Base-by-base conservation (phyloP, 2,329 filamentous ascomycete genomes). In the Phaeosphaeriaceae sp. region DNA sequence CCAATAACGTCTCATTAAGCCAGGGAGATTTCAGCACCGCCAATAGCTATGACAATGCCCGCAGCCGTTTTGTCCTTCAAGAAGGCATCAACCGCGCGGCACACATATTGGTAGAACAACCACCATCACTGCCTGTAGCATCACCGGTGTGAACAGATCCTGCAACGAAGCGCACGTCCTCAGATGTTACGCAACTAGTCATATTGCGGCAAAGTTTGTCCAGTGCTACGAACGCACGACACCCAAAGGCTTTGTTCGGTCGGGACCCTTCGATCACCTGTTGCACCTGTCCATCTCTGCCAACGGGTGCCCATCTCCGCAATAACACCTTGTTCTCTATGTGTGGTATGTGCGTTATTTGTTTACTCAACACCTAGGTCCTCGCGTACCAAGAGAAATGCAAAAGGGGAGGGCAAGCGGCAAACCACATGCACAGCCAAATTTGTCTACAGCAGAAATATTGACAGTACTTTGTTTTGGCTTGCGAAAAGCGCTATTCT, bases 1-100 rank as follows among this genome's bases (percentile, higher is more conserved):
- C 44, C 36, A 51, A 48, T 40, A 54, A 21, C 47, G 25, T 21
- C 36, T 49, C 47, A 50, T 40, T 50, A 42, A 20, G 22, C 7
- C 11, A 41, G 20, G 19, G 48, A 50, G 19, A 50, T 22, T 24
- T 24, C n/a, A 15, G 31, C 33, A 27, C 48, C 48, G 20, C 48
- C 21, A 50, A 40, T 50, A 19, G 36, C 46, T 6, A 24, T 31
- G 41, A 3, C 15, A 13, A 22, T 33, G 21, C 15, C 48, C 48
- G 25, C 46, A 36, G 46, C 42, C 20, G 19, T 33, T n/a, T 48
- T 15, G n/a, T 19, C 15, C 20, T 20, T 33, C 4, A n/a, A 50
- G 15, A 42, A 11, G 20, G 33, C 48, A 17, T 17, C 36, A 44
- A 20, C 36, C 49, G 49, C 49, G 49, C 49, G 24, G 49, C n/a